A percentile compares a stretch with the other conserved stretches of the same genome.
phyloP scores from a whole-genome alignment of 2,329 filamentous ascomycete genomes.

The Ascochyta rabiei region DNA sequence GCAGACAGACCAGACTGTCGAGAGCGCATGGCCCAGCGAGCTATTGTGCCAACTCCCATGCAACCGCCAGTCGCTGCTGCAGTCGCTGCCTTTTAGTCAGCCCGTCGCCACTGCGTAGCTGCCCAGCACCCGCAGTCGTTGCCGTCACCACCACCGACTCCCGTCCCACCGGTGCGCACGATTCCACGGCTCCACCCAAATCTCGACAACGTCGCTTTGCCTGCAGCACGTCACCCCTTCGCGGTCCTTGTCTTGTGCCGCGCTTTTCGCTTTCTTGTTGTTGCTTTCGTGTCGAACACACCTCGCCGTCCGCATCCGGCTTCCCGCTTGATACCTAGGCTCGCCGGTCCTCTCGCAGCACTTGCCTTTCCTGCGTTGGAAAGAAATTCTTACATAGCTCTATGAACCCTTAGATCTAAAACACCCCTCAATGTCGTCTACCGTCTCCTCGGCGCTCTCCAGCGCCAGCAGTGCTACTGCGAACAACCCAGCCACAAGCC shows the following conservation, averaged over 20 bases:
- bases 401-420: conserved; percentile 25
- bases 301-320: conserved; percentile 14
- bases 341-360: background rate
- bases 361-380: background rate
- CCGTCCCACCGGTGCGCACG: conserved; percentile 9
- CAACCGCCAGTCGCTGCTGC: conserved; percentile 21
- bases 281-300: conserved; percentile 6
- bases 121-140: conserved; percentile 25
- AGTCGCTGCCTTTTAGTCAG: conserved; percentile 15
- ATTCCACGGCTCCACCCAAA: conserved; percentile 10
- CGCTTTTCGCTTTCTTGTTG: background rate
- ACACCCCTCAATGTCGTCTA: conserved; percentile 28
- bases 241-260: background rate
- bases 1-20: conserved; percentile 8
- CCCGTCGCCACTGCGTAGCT: conserved; percentile 33
- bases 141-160: conserved; percentile 31
- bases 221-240: background rate
- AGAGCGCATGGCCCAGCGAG: conserved; percentile 34
- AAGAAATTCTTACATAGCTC: conserved; percentile 12
- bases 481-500: conserved; percentile 3
- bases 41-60: conserved; percentile 21
- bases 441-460: conserved; percentile 16
- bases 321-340: background rate
- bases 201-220: background rate
- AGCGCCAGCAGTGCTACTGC: background rate